These are phyloP conservation scores for Rhizophora apiculata DNA, from an alignment of 345 rosid genomes.

Conservation along the genomic window DNA sequence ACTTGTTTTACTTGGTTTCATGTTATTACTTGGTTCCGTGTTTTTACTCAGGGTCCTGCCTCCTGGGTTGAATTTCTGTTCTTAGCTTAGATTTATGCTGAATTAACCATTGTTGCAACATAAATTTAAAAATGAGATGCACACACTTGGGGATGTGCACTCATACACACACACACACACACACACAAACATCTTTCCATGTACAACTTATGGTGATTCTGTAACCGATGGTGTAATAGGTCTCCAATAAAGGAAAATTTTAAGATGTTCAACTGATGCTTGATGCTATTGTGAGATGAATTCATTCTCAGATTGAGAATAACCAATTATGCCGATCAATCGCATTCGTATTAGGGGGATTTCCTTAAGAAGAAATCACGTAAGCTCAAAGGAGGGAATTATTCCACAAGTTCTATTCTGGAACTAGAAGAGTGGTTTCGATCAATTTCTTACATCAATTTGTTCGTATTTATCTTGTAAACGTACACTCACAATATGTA, in stretches of 20 bases:
- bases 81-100: neutral
- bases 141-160: neutral
- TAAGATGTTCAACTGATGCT: too few species aligned
- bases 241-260: too few species aligned
- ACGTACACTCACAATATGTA: constrained; percentile 43
- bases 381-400: constrained; percentile 19
- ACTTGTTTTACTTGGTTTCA: neutral
- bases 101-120: neutral
- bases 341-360: constrained; percentile 12
- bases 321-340: neutral
- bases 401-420: constrained; percentile 11
- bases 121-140: neutral
- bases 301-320: neutral
- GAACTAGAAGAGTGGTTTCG: constrained; percentile 18
- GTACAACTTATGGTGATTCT: too few species aligned
- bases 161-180: too few species aligned
- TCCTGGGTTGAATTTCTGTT: neutral
- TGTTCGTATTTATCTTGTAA: constrained; percentile 18
- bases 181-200: too few species aligned
- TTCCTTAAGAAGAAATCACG: constrained; percentile 25
- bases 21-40: neutral
- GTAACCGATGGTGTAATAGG: too few species aligned
- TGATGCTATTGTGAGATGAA: too few species aligned
- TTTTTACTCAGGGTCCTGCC: neutral
- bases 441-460: constrained; percentile 26